A percentile compares a stretch with the other conserved stretches of the same genome.
Conservation (phyloP, 257 asterid genomes). For the Salvia rosmarinus region DNA sequence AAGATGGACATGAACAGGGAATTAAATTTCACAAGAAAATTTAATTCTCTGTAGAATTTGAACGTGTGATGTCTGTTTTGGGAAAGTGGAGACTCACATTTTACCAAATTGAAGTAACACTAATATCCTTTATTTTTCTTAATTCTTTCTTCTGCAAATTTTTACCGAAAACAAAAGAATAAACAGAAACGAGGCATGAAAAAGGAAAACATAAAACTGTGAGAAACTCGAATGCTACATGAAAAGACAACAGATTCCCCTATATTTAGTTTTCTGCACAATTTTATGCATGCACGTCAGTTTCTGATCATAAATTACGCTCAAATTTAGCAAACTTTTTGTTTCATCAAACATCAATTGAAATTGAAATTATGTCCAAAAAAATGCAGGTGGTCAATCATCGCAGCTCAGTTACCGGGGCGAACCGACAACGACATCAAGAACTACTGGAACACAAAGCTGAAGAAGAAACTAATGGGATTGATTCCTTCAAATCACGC, state of each 20-base stretch:
- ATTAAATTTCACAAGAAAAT: too few relatives aligned
- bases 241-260: conserved; percentile 17
- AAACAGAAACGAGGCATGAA: neutral
- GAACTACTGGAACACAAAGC: conserved; percentile 89
- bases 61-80: neutral
- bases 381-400: conserved; percentile 77
- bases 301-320: conserved; percentile 21
- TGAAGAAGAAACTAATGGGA: conserved; percentile 77
- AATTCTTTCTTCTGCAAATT: neutral
- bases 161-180: neutral
- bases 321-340: too few relatives aligned
- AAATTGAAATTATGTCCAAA: conserved; percentile 35
- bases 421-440: conserved; percentile 90
- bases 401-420: conserved; percentile 80
- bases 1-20: too few relatives aligned
- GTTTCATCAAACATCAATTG: too few relatives aligned
- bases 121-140: neutral
- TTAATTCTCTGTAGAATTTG: neutral
- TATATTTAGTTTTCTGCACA: conserved; percentile 36
- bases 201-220: neutral
- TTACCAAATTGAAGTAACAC: neutral
- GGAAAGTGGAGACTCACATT: neutral
- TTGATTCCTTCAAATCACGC: conserved; percentile 42
- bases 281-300: conserved; percentile 52
- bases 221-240: neutral